Evolutionary conservation across 352 stramenopile genomes (phyloP), one percentile per base, ranked within the genome.

Genomic region (Elongisporangium prolatum): DNA sequence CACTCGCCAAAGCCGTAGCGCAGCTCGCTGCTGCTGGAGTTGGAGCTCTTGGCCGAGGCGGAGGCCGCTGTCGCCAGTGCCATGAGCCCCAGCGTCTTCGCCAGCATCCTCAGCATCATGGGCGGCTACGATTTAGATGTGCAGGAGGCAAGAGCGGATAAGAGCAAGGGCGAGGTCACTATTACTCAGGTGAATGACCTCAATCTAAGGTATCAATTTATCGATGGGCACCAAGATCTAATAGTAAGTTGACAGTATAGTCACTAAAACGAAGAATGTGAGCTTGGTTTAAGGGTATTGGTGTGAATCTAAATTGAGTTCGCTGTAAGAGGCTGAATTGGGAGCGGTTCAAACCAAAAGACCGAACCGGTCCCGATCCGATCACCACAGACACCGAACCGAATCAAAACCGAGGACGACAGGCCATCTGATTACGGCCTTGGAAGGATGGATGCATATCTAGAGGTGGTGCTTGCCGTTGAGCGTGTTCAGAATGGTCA

Each of bases 1-100:
- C 82, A 94, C 64, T 91, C 82, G 60, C 80, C 82, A 54, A 91
- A 94, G 63, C 82, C 84, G 53, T 92, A 94, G 48, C 62, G 64
- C 55, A 86, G 82, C 25, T 38, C 10, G 24, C 34, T 44, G 34
- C 10, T 44, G 34, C 34, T 44, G 34, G 34, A 44, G 34, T 44
- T 44, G 34, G 52, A 20, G 11, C 14, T 14, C 10, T 37, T 11
- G n/a, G 37, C 53, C 34, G 54, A 10, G 11, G 38, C 54, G 0
- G 21, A 21, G 1, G 40, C 52, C 10, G 21, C 37, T 2, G 52
- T 22, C 13, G 14, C 18, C 8, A 34, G 38, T 2, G 21, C 21
- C 54, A 44, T n/a, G 8, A 59, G 54, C 17, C 21, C 40, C 21
- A 40, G 48, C 7, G 51, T n/a, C 17, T 21, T 56, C 28, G 51